These are phyloP conservation scores for Bidens hawaiensis DNA, from an alignment of 140 eudicot species.

Conservation along the genomic window DNA sequence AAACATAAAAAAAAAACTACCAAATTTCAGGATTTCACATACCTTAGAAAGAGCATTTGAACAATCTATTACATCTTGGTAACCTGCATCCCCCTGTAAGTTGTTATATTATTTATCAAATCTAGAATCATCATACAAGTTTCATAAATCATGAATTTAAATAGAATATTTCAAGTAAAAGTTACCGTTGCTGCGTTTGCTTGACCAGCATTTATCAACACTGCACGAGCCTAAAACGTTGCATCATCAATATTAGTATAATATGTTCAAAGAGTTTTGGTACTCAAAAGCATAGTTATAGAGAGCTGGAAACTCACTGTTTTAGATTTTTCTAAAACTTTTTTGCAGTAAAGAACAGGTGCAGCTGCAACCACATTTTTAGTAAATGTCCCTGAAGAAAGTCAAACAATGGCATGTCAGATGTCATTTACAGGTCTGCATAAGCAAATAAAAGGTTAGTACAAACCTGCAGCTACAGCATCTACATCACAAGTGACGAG, in stretches of 20 bases:
- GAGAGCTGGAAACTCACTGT: slow-evolving; percentile 45
- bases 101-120: slow-evolving; percentile 1
- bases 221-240: slow-evolving; percentile 82
- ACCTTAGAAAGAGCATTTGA: slow-evolving; percentile 81
- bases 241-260: slow-evolving; percentile 4
- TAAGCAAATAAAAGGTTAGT: slow-evolving; percentile 2
- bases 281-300: neutral
- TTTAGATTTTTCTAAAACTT: slow-evolving; percentile 51
- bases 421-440: slow-evolving; percentile 3
- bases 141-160: slow-evolving; percentile 1
- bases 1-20: slow-evolving; percentile 3
- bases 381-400: slow-evolving; percentile 74
- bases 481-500: slow-evolving; percentile 88
- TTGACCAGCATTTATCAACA: slow-evolving; percentile 97
- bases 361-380: slow-evolving; percentile 97
- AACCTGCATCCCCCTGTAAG: slow-evolving; percentile 93
- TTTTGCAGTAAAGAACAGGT: slow-evolving; percentile 87
- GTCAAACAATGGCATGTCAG: slow-evolving; percentile 8
- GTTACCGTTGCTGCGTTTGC: slow-evolving; percentile 97
- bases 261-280: neutral
- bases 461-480: slow-evolving; percentile 86
- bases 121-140: slow-evolving; percentile 13
- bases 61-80: slow-evolving; percentile 89
- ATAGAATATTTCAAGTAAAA: slow-evolving; percentile 10
- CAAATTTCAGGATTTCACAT: slow-evolving; percentile 10